A percentile compares a stretch with the other conserved stretches of the same genome.
Evolutionary conservation across 2,329 filamentous ascomycete species (phyloP).

Genomic region (Fusarium musae): DNA sequence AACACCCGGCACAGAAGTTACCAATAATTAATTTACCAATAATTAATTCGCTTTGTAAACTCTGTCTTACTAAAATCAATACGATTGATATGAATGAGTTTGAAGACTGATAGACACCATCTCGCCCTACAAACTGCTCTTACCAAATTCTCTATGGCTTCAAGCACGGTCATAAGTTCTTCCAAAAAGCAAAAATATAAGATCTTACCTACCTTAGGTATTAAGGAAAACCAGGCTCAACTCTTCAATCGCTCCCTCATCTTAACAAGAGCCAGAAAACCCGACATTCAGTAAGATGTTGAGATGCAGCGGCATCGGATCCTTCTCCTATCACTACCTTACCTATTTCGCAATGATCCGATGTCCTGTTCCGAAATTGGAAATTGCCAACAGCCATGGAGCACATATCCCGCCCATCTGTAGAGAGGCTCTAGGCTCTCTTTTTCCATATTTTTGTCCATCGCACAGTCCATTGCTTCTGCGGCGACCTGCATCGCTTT

Average conservation of each 20-base stretch:
- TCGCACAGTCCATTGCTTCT: not conserved
- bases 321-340: not conserved
- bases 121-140: not conserved
- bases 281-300: not conserved
- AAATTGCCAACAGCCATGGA: not conserved
- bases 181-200: not conserved
- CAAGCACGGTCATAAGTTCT: not conserved
- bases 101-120: not conserved
- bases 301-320: fast-evolving
- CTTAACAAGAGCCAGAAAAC: not conserved
- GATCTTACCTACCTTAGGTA: not conserved
- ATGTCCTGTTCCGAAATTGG: not conserved
- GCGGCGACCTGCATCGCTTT: not conserved
- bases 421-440: not conserved
- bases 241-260: too few species aligned
- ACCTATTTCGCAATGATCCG: not conserved
- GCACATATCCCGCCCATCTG: not conserved
- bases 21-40: not conserved
- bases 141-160: not conserved
- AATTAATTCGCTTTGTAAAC: not conserved
- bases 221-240: not conserved
- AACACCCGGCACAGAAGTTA: not conserved
- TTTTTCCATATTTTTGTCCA: not conserved
- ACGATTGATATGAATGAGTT: not conserved
- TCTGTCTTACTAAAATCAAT: not conserved